Conservation (phyloP, 2,329 filamentous ascomycete species). For the Didymosphaeria variabile region DNA sequence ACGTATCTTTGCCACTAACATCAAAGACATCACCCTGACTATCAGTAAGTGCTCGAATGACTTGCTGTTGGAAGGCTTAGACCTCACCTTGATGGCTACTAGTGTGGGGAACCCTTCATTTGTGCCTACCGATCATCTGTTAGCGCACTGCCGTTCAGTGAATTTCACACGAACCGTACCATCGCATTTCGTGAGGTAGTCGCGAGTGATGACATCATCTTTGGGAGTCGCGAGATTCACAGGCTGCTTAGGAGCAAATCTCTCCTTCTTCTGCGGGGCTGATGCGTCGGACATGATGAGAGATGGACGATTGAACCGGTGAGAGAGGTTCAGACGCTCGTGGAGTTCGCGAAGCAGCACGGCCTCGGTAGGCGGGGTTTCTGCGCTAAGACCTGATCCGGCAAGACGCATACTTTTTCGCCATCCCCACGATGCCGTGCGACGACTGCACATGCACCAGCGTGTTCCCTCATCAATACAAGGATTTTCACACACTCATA, state of each 20-base stretch:
- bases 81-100: constrained; percentile 65
- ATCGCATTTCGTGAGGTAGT: constrained; percentile 81
- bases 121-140: constrained; percentile 59
- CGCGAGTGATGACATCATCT: constrained; percentile 81
- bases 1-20: constrained; percentile 87
- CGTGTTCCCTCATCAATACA: not conserved
- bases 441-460: not conserved
- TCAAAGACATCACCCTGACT: constrained; percentile 91
- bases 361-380: constrained; percentile 1
- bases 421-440: not conserved
- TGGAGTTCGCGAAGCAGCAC: not conserved
- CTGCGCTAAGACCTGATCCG: not conserved
- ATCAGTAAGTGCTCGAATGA: constrained; percentile 15
- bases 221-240: constrained; percentile 85
- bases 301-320: constrained; percentile 1
- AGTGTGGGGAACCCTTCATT: constrained; percentile 69
- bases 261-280: constrained; percentile 54
- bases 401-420: not conserved
- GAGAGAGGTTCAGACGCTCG: constrained; percentile 10
- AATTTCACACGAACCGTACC: constrained; percentile 64
- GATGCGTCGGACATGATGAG: constrained; percentile 43
- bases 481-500: not conserved
- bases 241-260: constrained; percentile 80
- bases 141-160: not conserved
- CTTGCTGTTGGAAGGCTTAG: not conserved